These are phyloP conservation scores for Fusarium hostae DNA, from an alignment of 2,329 filamentous ascomycete species.

Conservation along the genomic window DNA sequence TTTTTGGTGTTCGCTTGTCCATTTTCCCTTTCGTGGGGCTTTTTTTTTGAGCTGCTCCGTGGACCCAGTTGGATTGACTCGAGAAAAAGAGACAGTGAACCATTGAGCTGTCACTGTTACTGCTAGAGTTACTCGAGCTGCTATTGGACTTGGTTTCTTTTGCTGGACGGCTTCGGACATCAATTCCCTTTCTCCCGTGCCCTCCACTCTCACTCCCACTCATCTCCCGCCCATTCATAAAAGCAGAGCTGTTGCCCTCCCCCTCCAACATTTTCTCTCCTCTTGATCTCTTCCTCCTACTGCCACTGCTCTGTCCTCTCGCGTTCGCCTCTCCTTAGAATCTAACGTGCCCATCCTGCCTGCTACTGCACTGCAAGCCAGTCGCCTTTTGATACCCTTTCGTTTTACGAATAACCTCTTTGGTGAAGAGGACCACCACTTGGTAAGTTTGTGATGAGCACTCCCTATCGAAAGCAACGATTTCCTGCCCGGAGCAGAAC, in stretches of 20 bases:
- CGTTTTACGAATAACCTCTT: slow-evolving; percentile 34
- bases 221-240: slow-evolving; percentile 38
- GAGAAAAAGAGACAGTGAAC: slow-evolving; percentile 23
- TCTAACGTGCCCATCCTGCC: slow-evolving; percentile 30
- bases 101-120: slow-evolving; percentile 10
- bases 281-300: slow-evolving; percentile 30
- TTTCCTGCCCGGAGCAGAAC: not conserved
- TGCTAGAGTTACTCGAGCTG: slow-evolving; percentile 18
- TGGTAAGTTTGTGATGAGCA: slow-evolving; percentile 43
- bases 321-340: slow-evolving; percentile 40
- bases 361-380: slow-evolving; percentile 44
- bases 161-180: slow-evolving; percentile 28
- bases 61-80: slow-evolving; percentile 39
- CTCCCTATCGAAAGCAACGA: slow-evolving; percentile 4
- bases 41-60: slow-evolving; percentile 28
- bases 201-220: not conserved
- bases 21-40: slow-evolving; percentile 38
- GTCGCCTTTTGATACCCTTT: slow-evolving; percentile 43
- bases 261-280: slow-evolving; percentile 15
- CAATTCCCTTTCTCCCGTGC: slow-evolving; percentile 26
- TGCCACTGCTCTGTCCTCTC: slow-evolving; percentile 39
- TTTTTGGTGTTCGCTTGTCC: slow-evolving; percentile 19
- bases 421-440: slow-evolving; percentile 31
- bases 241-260: slow-evolving; percentile 40
- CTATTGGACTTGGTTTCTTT: slow-evolving; percentile 22